phyloP scores from a whole-genome alignment of 2,329 filamentous ascomycete species.

The Colletotrichum simmondsii region DNA sequence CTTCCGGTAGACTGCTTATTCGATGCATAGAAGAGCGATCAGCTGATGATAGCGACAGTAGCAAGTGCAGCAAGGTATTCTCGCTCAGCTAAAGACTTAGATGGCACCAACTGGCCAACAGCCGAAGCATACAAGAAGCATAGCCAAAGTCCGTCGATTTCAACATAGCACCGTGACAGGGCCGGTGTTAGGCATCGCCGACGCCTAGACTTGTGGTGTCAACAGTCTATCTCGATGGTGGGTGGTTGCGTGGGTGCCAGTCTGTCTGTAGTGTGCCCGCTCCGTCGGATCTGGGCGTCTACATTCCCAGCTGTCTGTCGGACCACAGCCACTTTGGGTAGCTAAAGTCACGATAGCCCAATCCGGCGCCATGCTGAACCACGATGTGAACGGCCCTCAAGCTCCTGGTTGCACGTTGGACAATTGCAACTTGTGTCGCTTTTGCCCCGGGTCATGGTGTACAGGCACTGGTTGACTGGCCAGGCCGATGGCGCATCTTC shows the following conservation, averaged over 20 bases:
- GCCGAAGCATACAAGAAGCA: not conserved
- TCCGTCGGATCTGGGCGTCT: not conserved
- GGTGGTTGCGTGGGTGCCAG: too few species aligned
- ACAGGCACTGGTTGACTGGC: not conserved
- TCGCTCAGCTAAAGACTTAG: not conserved
- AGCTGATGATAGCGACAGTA: not conserved
- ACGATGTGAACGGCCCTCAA: not conserved
- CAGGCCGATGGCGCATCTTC: not conserved
- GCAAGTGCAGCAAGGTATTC: not conserved
- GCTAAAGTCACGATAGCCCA: slow-evolving; percentile 2
- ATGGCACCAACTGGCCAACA: not conserved
- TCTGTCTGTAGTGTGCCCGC: not conserved
- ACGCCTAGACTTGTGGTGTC: slow-evolving; percentile 1
- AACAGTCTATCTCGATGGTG: not conserved
- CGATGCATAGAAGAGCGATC: not conserved
- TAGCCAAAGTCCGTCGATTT: not conserved
- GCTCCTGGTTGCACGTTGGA: not conserved
- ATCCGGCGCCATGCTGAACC: not conserved
- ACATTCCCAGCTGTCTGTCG: not conserved
- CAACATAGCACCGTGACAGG: not conserved
- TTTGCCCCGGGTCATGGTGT: not conserved
- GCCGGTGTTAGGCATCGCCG: not conserved
- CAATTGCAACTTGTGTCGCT: not conserved
- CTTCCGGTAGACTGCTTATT: not conserved
- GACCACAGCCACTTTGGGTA: not conserved